phyloP scores from a whole-genome alignment of 768 basidiomycete species.

The Leccinum longicurvipes region DNA sequence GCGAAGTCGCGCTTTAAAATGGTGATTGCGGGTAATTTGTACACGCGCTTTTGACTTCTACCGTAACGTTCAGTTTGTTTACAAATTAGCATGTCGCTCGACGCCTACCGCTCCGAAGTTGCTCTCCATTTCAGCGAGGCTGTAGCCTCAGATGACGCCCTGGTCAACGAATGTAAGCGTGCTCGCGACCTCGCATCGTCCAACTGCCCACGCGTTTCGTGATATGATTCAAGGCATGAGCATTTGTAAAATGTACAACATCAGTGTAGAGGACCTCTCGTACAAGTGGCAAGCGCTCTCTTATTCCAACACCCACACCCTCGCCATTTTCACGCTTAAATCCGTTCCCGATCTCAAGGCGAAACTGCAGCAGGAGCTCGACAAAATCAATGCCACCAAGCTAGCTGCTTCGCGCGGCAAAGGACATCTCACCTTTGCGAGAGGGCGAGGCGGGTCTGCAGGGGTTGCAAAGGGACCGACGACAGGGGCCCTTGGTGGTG shows the following conservation, averaged over 20 bases:
- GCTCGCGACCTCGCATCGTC: not conserved
- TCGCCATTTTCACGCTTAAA: conserved; percentile 48
- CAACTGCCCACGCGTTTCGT: conserved; percentile 13
- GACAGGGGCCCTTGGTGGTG: conserved; percentile 6
- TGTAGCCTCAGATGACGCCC: conserved; percentile 38
- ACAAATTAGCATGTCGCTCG: conserved; percentile 19
- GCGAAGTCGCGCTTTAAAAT: conserved; percentile 14
- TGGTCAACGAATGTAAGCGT: conserved; percentile 52
- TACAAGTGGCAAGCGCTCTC: conserved; percentile 68
- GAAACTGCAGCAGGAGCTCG: conserved; percentile 42
- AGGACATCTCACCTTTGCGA: conserved; percentile 6
- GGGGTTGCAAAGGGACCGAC: not conserved
- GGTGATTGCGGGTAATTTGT: not conserved
- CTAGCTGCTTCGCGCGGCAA: conserved; percentile 31
- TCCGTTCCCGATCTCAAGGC: conserved; percentile 44
- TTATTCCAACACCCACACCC: conserved; percentile 24
- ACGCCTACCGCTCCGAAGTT: conserved; percentile 19
- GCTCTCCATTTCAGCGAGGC: conserved; percentile 25
- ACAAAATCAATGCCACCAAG: conserved; percentile 27
- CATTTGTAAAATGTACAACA: conserved; percentile 61
- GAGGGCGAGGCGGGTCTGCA: conserved; percentile 8
- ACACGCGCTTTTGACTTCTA: too few species aligned
- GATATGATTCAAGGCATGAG: conserved; percentile 45
- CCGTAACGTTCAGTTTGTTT: not conserved
- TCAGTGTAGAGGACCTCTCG: conserved; percentile 49